Base-by-base conservation (phyloP, 345 rosid genomes). In the Euclidium syriacum region DNA sequence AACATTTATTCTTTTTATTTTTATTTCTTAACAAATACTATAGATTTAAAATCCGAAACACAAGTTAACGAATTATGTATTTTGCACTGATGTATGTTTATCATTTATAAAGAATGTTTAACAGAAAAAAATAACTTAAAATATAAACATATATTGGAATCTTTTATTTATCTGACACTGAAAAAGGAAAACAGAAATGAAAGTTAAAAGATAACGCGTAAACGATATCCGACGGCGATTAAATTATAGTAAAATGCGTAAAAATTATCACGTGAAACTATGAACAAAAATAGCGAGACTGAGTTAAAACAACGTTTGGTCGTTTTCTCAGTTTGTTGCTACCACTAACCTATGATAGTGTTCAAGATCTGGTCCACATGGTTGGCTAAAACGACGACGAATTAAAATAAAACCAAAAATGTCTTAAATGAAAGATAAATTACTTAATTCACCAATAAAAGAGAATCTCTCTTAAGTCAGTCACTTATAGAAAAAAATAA, bases 401-500 rank as follows among this genome's bases (percentile, higher is more conserved):
- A 7, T 27, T 3, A 29, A 39, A 2, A 22, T 11, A 40, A 33
- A 57, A 27, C 30, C 15, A 51, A 51, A 23, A 3, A 25, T 7
- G 5, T 3, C 6, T 2, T 4, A 10, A 53, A 4, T 12, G 0
- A 26, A 66, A 52, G 46, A 59, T 34, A 33, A 33, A 20, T 23
- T 51, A 59, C 36, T 51, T 60, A 18, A 42, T 25, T 52, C 32
- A 41, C 24, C n/a, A 10, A 16, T 7, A 32, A 38, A 40, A 19
- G 47, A 51, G 61, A 68, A 68, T 50, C 73, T 68, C 30, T 51
- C 29, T 52, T 29, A 17, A 51, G 61, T 51, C 67, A 60, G 52
- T 25, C 47, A 59, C 55, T 60, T 43, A 42, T 14, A 10, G 44
- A 58, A 15, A 64, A 26, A 16, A 51, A 33, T 4, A 41, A 53